Evolutionary conservation across 139 green algal species (phyloP), one percentile per base, ranked within the genome.

Genomic region (Ettlia oleoabundans): DNA sequence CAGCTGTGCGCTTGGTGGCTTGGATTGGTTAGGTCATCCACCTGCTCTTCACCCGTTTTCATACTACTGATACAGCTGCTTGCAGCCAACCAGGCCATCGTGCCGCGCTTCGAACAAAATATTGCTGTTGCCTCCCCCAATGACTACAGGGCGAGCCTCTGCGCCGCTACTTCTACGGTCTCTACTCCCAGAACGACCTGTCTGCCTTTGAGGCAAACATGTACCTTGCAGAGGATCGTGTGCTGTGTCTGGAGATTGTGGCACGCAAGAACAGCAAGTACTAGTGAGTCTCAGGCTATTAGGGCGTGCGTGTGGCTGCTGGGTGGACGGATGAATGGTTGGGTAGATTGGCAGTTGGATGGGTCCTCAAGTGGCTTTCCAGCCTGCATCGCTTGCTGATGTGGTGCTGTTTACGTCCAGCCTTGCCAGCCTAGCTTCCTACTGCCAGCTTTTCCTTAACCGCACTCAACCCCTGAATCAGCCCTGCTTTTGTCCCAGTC

Each of bases 171-270:
- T 88, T 88, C 65, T 88, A 88, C 63, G 84, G 84, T 33, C 84
- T 88, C 63, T 88, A 88, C 71, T 88, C 84, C 69, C 84, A 88
- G 74, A 83, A 83, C 53, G 84, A 88, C 63, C 71, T 88, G 43
- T 80, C 69, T 13, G 84, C 84, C 43, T 88, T 88, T 74, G 84
- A 88, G 62, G 84, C 84, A n/a, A 88, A 88, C 73, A 88, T 88
- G 84, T 88, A 86, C 72, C 78, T 88, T 37, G 84, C 84, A 24
- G 84, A 88, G 72, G 84, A 88, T 86, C 70, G 84, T 64, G 82
- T 88, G 72, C 80, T 88, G 37, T 88, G 84, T 74, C 51, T 88
- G 72, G 84, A 88, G 78, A 82, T 88, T 33, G 84, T 88, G 62
- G 84, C 84, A 2, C 82, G 82, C 35, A 88, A 88, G 71, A 83